Base-by-base conservation (phyloP, 352 stramenopile genomes). In the Ophiocytium majus region DNA sequence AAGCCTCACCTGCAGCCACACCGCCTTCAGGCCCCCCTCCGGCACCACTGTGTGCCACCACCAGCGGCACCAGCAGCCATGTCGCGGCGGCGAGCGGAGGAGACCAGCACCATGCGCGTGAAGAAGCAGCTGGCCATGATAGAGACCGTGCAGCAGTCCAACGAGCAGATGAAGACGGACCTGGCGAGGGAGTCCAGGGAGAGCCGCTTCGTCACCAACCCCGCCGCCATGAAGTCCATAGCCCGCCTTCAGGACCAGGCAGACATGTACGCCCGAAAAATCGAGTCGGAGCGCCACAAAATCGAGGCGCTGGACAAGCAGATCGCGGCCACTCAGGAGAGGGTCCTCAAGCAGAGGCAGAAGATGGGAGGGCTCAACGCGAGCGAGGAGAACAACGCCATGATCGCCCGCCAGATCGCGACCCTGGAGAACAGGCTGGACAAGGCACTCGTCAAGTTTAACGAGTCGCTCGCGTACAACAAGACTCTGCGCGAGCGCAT, bases 351-450 rank as follows among this genome's bases (percentile, higher is more conserved):
- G 64, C 90, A 98, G 89, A 94, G 95, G 78, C 97, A 96, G 89
- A 92, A 97, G 90, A 98, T 98, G 93, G 96, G 96, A 76, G 96
- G 96, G 34, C 93, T 98, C 19, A 98, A 98, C 90, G 96, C 95
- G 1, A 93, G 95, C 1, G 93, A 95, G 50, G 95, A 98, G 89
- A 98, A 98, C 89, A 93, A 98, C 82, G 91, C 95, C 87, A 96
- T 97, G 91, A 92, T 98, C 34, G 92, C 95, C 88, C 98, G 98
- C 90, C 95, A 98, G 91, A 97, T 98, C 74, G 92, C 92, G 50
- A 97, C 98, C 76, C 90, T 98, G n/a, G 96, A 99, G 86, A 98
- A 98, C 89, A 92, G 95, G 0, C 91, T 99, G 57, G 95, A 99
- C 90, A 98, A 98, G 76, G 95, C 93, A 33, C 89, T 97, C n/a